phyloP scores from a whole-genome alignment of 345 rosid species.

The Populus simonii region DNA sequence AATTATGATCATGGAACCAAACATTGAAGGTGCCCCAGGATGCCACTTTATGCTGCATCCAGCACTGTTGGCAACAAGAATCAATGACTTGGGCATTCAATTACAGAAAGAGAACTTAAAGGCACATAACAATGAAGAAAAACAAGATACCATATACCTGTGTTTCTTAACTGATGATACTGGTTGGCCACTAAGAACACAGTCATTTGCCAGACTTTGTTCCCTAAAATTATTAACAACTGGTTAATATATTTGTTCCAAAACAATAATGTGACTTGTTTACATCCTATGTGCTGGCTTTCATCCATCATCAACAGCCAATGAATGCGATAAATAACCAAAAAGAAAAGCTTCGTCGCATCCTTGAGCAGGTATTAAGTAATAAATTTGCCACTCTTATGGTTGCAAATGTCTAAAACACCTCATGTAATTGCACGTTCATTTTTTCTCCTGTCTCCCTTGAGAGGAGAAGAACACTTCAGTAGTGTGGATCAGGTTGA shows the following conservation, averaged over 20 bases:
- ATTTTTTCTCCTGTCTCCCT: background rate
- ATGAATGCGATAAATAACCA: background rate
- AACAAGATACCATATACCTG: conserved; percentile 39
- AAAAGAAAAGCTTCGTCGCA: background rate
- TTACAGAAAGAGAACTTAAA: conserved; percentile 3
- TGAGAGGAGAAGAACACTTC: background rate
- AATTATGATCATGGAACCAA: conserved; percentile 1
- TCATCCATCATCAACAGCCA: background rate
- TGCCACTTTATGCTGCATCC: conserved; percentile 99
- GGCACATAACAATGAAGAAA: background rate
- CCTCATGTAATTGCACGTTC: background rate
- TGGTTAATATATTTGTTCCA: background rate
- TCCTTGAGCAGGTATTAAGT: background rate
- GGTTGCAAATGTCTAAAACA: background rate
- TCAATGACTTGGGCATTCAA: conserved; percentile 15
- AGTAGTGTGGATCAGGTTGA: background rate
- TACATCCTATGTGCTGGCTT: background rate
- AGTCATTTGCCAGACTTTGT: conserved; percentile 65
- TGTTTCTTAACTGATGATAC: conserved; percentile 66
- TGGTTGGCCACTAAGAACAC: conserved; percentile 71
- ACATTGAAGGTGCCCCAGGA: conserved; percentile 32
- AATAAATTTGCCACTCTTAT: background rate
- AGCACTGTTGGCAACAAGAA: conserved; percentile 42
- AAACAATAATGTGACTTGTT: background rate
- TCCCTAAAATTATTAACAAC: conserved; percentile 44